Evolutionary conservation across 2,329 filamentous ascomycete species (phyloP).

Genomic region (Diaporthe ampelina): DNA sequence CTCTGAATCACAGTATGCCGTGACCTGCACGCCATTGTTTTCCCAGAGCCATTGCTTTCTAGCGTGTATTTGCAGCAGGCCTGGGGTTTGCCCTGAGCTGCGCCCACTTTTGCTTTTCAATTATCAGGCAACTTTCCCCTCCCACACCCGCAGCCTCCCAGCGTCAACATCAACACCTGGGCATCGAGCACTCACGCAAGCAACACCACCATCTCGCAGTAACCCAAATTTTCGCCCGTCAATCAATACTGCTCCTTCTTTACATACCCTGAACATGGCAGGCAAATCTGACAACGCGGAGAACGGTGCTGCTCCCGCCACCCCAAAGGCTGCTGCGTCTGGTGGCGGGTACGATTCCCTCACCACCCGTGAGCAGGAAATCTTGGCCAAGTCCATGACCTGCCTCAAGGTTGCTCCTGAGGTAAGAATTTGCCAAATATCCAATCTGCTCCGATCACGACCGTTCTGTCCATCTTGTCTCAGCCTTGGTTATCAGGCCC

Average conservation of each 20-base stretch:
- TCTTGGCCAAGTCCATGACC: conserved; percentile 36
- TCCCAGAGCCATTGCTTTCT: neutral
- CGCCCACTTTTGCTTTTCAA: conserved; percentile 17
- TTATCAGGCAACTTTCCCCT: conserved; percentile 12
- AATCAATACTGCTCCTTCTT: neutral
- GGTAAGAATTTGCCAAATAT: conserved; percentile 23
- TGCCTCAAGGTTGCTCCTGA: conserved; percentile 40
- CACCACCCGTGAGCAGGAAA: conserved; percentile 55
- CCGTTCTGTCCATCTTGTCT: neutral
- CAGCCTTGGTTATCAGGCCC: neutral
- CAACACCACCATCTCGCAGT: neutral
- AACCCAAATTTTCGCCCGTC: neutral
- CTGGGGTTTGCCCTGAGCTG: neutral
- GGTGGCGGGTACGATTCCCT: conserved; percentile 26
- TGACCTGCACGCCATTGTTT: conserved; percentile 7
- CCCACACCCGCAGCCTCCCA: conserved; percentile 19
- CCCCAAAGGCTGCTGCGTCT: conserved; percentile 22
- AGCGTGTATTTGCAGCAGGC: neutral
- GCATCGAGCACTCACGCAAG: neutral
- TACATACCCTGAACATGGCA: neutral
- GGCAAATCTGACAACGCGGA: conserved; percentile 7
- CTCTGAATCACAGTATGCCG: conserved; percentile 20
- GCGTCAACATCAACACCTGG: neutral
- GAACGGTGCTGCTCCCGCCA: conserved; percentile 14
- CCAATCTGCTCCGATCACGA: neutral